Evolutionary conservation across 1,284 basidiomycete genomes (phyloP).

Genomic region (Malassezia furfur): DNA sequence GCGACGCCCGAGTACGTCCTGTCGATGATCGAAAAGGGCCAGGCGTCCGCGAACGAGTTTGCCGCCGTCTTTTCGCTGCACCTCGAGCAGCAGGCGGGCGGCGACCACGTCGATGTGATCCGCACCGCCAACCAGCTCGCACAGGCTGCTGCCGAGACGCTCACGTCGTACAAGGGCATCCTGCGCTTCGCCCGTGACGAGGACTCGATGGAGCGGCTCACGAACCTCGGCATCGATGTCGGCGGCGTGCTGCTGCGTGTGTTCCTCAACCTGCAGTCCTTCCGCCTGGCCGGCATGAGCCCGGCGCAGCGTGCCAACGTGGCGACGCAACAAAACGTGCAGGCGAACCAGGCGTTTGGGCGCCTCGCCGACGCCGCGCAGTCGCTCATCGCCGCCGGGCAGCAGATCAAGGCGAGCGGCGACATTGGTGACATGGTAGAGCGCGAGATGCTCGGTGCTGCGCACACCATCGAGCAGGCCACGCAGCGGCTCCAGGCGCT

Average conservation of each 20-base stretch:
- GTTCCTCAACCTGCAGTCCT: conserved; percentile 92
- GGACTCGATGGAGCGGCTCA: conserved; percentile 79
- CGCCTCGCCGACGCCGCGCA: conserved; percentile 83
- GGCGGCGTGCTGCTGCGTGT: conserved; percentile 81
- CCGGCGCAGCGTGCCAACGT: conserved; percentile 71
- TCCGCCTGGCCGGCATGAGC: conserved; percentile 58
- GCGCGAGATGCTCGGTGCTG: conserved; percentile 88
- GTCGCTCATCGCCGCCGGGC: conserved; percentile 72
- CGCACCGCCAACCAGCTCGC: conserved; percentile 93
- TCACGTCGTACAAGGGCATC: conserved; percentile 88
- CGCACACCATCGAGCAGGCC: conserved; percentile 83
- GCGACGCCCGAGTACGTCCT: conserved; percentile 96
- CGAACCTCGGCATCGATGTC: conserved; percentile 70
- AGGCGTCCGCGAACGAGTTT: conserved; percentile 88
- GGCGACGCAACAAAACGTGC: conserved; percentile 78
- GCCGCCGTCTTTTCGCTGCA: conserved; percentile 87
- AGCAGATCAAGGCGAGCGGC: conserved; percentile 68
- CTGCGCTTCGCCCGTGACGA: conserved; percentile 83
- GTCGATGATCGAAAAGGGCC: conserved; percentile 95
- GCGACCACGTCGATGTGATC: conserved; percentile 95
- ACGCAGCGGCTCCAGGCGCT: conserved; percentile 80
- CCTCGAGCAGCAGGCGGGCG: conserved; percentile 75
- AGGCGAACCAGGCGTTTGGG: conserved; percentile 67
- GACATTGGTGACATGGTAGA: conserved; percentile 95
- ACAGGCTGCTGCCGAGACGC: conserved; percentile 79